These are phyloP conservation scores for Rhizopus microsporus DNA, from an alignment of 371 early-diverging fungal genomes.

Conservation along the genomic window DNA sequence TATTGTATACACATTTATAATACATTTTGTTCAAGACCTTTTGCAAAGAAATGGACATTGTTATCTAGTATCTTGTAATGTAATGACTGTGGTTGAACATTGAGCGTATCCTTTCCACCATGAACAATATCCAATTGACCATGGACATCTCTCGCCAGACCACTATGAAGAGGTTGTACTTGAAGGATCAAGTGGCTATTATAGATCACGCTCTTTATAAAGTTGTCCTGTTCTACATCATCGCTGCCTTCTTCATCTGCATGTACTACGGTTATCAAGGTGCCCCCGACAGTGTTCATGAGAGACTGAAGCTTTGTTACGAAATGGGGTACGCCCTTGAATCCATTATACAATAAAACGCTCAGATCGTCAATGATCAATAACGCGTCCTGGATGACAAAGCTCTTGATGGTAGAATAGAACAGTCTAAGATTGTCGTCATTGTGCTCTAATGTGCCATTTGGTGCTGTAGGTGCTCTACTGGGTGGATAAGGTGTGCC, in stretches of 20 bases:
- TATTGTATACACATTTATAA: conserved; percentile 13
- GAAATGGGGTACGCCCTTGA: conserved; percentile 43
- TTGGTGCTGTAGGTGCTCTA: conserved; percentile 42
- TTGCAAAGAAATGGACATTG: conserved; percentile 70
- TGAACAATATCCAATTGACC: conserved; percentile 63
- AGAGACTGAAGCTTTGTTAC: conserved; percentile 47
- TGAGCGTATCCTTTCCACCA: conserved; percentile 40
- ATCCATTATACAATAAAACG: conserved; percentile 58
- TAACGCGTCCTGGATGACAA: conserved; percentile 32
- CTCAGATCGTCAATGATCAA: conserved; percentile 69
- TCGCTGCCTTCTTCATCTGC: conserved; percentile 58
- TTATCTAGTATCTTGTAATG: conserved; percentile 72
- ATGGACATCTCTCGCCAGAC: conserved; percentile 67
- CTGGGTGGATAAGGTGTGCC: conserved; percentile 44
- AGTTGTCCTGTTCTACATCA: conserved; percentile 56
- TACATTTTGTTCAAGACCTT: conserved; percentile 59
- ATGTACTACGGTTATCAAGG: conserved; percentile 60
- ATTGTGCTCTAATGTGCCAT: conserved; percentile 28
- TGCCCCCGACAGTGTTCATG: conserved; percentile 53
- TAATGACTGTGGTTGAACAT: conserved; percentile 39
- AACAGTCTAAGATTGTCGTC: conserved; percentile 16
- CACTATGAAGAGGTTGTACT: conserved; percentile 63
- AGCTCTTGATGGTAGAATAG: conserved; percentile 22
- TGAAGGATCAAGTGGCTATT: conserved; percentile 58
- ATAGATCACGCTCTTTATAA: conserved; percentile 52